These are phyloP conservation scores for Penicillium odoratum DNA, from an alignment of 495 filamentous ascomycete genomes.

Conservation along the genomic window DNA sequence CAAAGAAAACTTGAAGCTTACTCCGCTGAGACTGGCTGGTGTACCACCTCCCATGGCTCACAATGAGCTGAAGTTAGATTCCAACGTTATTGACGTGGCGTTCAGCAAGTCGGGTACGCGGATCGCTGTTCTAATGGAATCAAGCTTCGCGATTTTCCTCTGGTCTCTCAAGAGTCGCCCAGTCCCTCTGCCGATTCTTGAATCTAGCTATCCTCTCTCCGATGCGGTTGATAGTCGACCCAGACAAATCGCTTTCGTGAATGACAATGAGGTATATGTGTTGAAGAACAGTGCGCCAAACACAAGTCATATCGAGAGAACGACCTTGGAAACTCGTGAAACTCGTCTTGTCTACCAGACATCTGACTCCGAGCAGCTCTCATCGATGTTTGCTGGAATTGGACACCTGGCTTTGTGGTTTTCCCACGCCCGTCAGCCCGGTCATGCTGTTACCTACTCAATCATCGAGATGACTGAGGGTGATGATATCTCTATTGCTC, in stretches of 20 bases:
- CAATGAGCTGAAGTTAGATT: conserved; percentile 64
- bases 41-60: conserved; percentile 92
- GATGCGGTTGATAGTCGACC: conserved; percentile 35
- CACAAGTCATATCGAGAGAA: conserved; percentile 37
- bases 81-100: conserved; percentile 70
- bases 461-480: conserved; percentile 20
- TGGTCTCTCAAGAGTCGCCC: conserved; percentile 58
- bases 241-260: conserved; percentile 44
- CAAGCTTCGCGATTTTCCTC: conserved; percentile 61
- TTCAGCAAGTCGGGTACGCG: conserved; percentile 64
- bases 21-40: conserved; percentile 78
- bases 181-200: conserved; percentile 44
- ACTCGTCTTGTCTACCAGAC: conserved; percentile 35
- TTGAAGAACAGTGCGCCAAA: conserved; percentile 38
- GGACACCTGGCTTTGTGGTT: conserved; percentile 45
- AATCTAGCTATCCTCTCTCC: conserved; percentile 47
- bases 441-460: conserved; percentile 33
- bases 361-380: conserved; percentile 36
- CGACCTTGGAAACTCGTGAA: conserved; percentile 37
- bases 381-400: conserved; percentile 40
- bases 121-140: conserved; percentile 70
- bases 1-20: conserved; percentile 70
- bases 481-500: conserved; percentile 17
- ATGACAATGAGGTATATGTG: conserved; percentile 47
- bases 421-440: conserved; percentile 31